Evolutionary conservation across 1,284 basidiomycete species (phyloP).

Genomic region (Violaceomyces palustris): DNA sequence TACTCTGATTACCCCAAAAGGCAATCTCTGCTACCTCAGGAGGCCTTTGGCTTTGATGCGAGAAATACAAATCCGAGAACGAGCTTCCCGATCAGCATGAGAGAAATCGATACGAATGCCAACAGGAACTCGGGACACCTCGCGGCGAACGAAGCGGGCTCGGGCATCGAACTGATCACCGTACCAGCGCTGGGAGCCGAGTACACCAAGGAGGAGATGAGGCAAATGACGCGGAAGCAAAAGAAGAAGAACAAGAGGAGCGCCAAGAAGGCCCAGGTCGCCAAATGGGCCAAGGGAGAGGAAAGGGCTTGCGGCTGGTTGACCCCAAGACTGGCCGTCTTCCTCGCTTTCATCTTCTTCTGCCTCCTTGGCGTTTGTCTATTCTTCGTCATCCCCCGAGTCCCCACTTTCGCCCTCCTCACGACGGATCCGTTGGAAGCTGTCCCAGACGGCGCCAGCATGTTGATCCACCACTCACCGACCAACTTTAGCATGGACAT

Average conservation of each 20-base stretch:
- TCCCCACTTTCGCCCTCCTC: slow-evolving; percentile 35
- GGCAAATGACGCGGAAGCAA: slow-evolving; percentile 20
- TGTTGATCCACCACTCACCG: slow-evolving; percentile 26
- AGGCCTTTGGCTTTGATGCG: slow-evolving; percentile 43
- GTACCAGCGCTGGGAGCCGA: slow-evolving; percentile 45
- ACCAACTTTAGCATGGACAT: slow-evolving; percentile 42
- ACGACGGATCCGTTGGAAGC: slow-evolving; percentile 27
- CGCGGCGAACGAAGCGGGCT: slow-evolving; percentile 1
- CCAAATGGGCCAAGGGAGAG: slow-evolving; percentile 31
- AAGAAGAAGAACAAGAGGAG: slow-evolving; percentile 17
- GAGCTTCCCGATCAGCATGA: slow-evolving; percentile 3
- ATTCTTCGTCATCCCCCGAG: slow-evolving; percentile 46
- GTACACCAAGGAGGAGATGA: slow-evolving; percentile 37
- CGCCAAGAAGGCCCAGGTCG: slow-evolving; percentile 9
- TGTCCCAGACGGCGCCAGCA: slow-evolving; percentile 32
- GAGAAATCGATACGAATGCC: neutral
- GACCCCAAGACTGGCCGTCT: slow-evolving; percentile 29
- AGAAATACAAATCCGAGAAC: slow-evolving; percentile 34
- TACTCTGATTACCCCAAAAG: slow-evolving; percentile 14
- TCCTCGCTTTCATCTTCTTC: slow-evolving; percentile 26
- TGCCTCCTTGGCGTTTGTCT: slow-evolving; percentile 24
- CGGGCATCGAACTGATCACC: slow-evolving; percentile 46
- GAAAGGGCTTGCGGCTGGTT: slow-evolving; percentile 38
- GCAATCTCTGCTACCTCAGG: slow-evolving; percentile 21
- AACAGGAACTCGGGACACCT: slow-evolving; percentile 4